phyloP scores from a whole-genome alignment of 371 early-diverging fungal genomes.

The Mucor saturninus region DNA sequence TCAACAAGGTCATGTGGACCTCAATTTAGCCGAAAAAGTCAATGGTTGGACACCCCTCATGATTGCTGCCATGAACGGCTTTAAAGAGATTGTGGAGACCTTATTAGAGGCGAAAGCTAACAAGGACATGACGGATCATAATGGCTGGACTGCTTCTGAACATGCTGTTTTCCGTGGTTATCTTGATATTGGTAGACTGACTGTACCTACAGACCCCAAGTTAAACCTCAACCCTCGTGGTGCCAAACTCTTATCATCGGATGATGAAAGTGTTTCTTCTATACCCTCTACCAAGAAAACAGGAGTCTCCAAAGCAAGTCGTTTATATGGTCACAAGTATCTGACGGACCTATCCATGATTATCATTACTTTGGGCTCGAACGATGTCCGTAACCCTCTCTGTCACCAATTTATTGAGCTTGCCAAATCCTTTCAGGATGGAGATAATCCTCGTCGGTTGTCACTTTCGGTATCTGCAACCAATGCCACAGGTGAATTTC shows the following conservation, averaged over 20 bases:
- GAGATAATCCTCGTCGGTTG: slow-evolving; percentile 46
- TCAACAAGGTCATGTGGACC: slow-evolving; percentile 37
- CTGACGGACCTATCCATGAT: slow-evolving; percentile 68
- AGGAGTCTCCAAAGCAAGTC: slow-evolving; percentile 42
- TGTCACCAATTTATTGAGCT: slow-evolving; percentile 32
- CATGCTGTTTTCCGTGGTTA: slow-evolving; percentile 72
- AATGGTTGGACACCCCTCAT: slow-evolving; percentile 74
- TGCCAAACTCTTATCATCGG: slow-evolving; percentile 7
- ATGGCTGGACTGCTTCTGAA: slow-evolving; percentile 72
- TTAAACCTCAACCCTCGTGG: slow-evolving; percentile 15
- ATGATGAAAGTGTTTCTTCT: slow-evolving; percentile 7
- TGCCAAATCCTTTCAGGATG: slow-evolving; percentile 30
- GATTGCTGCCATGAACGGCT: slow-evolving; percentile 68
- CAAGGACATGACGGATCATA: slow-evolving; percentile 48
- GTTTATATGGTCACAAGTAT: slow-evolving; percentile 71
- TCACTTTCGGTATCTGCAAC: slow-evolving; percentile 67
- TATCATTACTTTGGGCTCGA: slow-evolving; percentile 70
- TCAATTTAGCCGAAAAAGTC: slow-evolving; percentile 46
- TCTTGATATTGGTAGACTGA: slow-evolving; percentile 53
- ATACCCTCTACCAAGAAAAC: slow-evolving; percentile 1
- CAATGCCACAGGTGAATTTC: slow-evolving; percentile 66
- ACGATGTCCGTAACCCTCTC: slow-evolving; percentile 62
- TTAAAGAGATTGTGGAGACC: slow-evolving; percentile 50
- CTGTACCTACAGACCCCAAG: slow-evolving; percentile 39
- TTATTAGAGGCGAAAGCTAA: slow-evolving; percentile 64